phyloP scores from a whole-genome alignment of 495 filamentous ascomycete genomes.

The Penicillium macrosclerotiorum region DNA sequence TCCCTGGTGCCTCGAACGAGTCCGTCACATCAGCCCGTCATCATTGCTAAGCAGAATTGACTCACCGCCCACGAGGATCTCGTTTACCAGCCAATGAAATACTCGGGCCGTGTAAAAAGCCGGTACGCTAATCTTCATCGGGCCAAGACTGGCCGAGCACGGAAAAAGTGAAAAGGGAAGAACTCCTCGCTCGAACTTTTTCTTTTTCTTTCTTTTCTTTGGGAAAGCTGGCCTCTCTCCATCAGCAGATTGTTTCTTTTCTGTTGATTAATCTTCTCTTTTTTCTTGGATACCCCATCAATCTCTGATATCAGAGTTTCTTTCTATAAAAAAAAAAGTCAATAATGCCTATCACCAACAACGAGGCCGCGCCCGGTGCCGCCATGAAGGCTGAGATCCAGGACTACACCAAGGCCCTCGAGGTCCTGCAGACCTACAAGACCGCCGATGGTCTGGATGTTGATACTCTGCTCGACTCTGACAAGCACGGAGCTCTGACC shows the following conservation, averaged over 20 bases:
- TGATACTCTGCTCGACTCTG: conserved; percentile 79
- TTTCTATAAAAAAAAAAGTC: too few species aligned
- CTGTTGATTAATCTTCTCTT: conserved; percentile 41
- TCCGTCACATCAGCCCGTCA: conserved; percentile 1
- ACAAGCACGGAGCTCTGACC: conserved; percentile 84
- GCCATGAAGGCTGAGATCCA: conserved; percentile 46
- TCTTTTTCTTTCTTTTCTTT: conserved; percentile 53
- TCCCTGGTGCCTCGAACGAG: too few species aligned
- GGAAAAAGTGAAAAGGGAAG: conserved; percentile 35
- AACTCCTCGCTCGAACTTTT: conserved; percentile 39
- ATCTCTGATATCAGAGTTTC: conserved; percentile 13
- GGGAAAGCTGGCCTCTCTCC: conserved; percentile 54
- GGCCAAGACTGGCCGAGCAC: conserved; percentile 22
- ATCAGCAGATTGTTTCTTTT: conserved; percentile 50
- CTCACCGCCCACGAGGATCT: conserved; percentile 33
- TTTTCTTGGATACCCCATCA: conserved; percentile 6
- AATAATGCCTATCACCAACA: conserved; percentile 71
- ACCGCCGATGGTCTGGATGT: conserved; percentile 81
- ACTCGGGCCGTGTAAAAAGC: neutral
- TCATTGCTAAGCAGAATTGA: conserved; percentile 8
- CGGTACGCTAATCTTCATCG: conserved; percentile 19
- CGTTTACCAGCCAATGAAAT: conserved; percentile 38
- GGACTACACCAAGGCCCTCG: conserved; percentile 67
- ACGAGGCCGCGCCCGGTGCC: conserved; percentile 45
- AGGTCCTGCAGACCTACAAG: conserved; percentile 71